Percentiles rank a stretch among this genome's conserved stretches.
Evolutionary conservation across 2,329 filamentous ascomycete genomes (phyloP).

Genomic region (Curvularia hawaiiensis): DNA sequence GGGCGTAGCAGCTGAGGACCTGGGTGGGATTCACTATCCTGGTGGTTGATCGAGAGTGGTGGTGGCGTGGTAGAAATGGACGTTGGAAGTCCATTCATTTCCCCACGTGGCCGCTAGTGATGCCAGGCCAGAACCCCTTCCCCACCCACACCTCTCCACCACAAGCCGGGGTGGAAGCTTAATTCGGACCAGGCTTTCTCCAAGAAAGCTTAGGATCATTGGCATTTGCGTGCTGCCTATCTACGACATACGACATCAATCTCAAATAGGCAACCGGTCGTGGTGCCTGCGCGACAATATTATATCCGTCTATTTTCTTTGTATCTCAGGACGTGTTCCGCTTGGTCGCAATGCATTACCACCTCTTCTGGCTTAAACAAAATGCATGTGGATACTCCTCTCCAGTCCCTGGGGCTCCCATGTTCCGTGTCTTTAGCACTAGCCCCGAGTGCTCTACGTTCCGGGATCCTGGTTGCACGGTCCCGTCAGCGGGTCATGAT

Average conservation of each 20-base stretch:
- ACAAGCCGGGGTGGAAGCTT: background rate
- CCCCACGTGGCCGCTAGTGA: conserved; percentile 4
- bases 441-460: background rate
- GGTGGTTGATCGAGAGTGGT: conserved; percentile 7
- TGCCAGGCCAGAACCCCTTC: background rate
- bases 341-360: background rate
- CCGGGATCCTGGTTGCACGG: background rate
- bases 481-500: background rate
- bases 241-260: background rate
- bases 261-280: too few species aligned
- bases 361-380: background rate
- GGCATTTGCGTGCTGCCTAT: background rate
- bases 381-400: background rate
- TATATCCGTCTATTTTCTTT: background rate
- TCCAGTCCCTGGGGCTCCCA: background rate
- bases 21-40: background rate
- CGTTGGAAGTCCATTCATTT: background rate
- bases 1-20: conserved; percentile 9
- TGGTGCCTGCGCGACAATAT: background rate
- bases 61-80: background rate
- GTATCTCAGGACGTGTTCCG: background rate
- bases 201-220: background rate
- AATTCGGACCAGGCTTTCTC: background rate
- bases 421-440: background rate
- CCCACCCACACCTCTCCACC: background rate